Evolutionary conservation across 148 eudicot genomes (phyloP), one percentile per base, ranked within the genome.

Genomic region (Amaranthus hypochondriacus): DNA sequence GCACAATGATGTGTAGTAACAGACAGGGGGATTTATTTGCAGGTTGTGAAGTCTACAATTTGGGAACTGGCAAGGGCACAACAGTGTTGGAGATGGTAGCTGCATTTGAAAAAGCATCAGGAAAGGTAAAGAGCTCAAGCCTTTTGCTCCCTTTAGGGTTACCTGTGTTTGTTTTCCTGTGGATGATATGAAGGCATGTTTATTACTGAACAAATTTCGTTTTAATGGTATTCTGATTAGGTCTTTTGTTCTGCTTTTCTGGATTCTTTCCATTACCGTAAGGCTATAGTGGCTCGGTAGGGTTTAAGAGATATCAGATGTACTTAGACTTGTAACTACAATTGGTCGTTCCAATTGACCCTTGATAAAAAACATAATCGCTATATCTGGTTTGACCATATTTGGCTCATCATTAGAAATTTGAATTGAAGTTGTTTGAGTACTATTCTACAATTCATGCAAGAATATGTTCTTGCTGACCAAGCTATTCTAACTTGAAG

Each of bases 1-100:
- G 9, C 6, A 15, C 18, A n/a, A 64, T 68, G 59, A 6, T 56
- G 11, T 12, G 13, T 55, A n/a, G 48, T 67, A 54, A 72, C 46
- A 48, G 60, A 65, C 10, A 11, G 48, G 48, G 15, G 39, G 44
- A 53, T 74, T 28, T 64, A 11, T 73, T 76, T 83, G 78, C 83
- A 95, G 99, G 92, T 46, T 92, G 97, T 86, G 94, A 90, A 80
- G 96, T 90, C 15, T 96, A 92, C 84, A 96, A 96, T 75, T 78
- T 96, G 79, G 99, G 99, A 74, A 96, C 99, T 11, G 99, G 99
- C 3, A 88, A 92, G 74, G 99, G 99, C 68, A 90, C 96, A 48
- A 81, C 99, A 49, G 97, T 96, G 48, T 80, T 92, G 76, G 96
- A 96, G 87, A 96, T 96, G 99, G 97, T 96, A 42, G 83, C 89